Evolutionary conservation across 1,139 yeast species (phyloP), one percentile per base, ranked within the genome.

Genomic region (Suzukiozyma palmioleophila): DNA sequence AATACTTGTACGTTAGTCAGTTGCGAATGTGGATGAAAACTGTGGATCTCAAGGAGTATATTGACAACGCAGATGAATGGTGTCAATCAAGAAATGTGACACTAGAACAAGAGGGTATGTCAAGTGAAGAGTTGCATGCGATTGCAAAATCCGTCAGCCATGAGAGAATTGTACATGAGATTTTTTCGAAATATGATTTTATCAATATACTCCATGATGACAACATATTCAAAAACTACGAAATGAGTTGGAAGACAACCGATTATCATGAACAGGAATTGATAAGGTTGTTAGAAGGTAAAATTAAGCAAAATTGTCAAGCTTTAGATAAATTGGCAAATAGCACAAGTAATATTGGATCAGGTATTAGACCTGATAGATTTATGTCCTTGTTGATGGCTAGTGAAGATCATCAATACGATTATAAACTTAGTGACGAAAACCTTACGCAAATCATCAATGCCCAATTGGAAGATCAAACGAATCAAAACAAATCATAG

Each of bases 21-120:
- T 56, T 67, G 31, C 47, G 72, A 31, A 45, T 64, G 37, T 69
- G 75, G 75, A 50, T 57, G 24, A 47, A 45, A 12, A 54, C 63
- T 2, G 57, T 54, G 25, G 43, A 45, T 2, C 44, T 65, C 13
- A 43, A 60, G 25, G 60, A 60, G 35, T 65, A 64, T 40, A 14
- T 60, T n/a, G 46, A 49, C 3, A 52, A 57, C 38, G 60, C 62
- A 0, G 37, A 42, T 11, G 35, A 33, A 12, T 65, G 66, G 65
- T 39, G 54, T 8, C 36, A 40, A 2, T 39, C 44, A 13, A 43
- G 48, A 33, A 38, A 40, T 28, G 29, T 49, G n/a, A 29, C 42
- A 8, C 31, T 38, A 9, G 41, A 40, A 18, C 28, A 33, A 11
- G 36, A 39, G 10, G 32, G 7, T 11, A 33, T 26, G 6, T 25